These are phyloP conservation scores for Quercus mongolica DNA, from an alignment of 306 rosid species.

Conservation along the genomic window DNA sequence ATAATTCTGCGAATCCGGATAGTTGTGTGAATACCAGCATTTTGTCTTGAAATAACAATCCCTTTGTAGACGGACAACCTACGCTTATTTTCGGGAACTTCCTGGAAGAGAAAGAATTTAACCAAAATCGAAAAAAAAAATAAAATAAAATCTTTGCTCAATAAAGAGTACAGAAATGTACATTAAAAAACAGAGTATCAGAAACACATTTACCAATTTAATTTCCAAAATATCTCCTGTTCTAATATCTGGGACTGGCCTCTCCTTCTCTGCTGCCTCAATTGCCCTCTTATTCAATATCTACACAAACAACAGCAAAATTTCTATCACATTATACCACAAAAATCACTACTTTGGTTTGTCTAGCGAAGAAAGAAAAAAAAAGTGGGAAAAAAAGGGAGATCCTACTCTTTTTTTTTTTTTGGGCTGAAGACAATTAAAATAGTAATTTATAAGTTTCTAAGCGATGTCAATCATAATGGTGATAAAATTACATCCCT, in stretches of 20 bases:
- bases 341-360: background rate
- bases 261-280: conserved; percentile 70
- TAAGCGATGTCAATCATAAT: background rate
- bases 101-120: conserved; percentile 44
- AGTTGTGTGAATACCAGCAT: conserved; percentile 95
- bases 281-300: conserved; percentile 76
- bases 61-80: conserved; percentile 87
- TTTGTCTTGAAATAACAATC: conserved; percentile 86
- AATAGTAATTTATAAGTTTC: background rate
- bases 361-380: background rate
- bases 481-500: background rate
- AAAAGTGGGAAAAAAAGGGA: background rate
- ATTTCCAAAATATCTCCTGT: conserved; percentile 85
- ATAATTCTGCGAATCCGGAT: conserved; percentile 85
- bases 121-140: conserved; percentile 15
- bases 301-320: conserved; percentile 36
- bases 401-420: too few relatives aligned
- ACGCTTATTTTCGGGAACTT: conserved; percentile 92
- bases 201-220: conserved; percentile 61
- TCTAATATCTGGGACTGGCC: conserved; percentile 79
- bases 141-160: background rate
- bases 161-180: background rate
- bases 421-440: too few relatives aligned
- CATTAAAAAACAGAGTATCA: background rate
- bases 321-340: background rate